These are phyloP conservation scores for Cucurbita maxima DNA, from an alignment of 306 rosid species.

Conservation along the genomic window DNA sequence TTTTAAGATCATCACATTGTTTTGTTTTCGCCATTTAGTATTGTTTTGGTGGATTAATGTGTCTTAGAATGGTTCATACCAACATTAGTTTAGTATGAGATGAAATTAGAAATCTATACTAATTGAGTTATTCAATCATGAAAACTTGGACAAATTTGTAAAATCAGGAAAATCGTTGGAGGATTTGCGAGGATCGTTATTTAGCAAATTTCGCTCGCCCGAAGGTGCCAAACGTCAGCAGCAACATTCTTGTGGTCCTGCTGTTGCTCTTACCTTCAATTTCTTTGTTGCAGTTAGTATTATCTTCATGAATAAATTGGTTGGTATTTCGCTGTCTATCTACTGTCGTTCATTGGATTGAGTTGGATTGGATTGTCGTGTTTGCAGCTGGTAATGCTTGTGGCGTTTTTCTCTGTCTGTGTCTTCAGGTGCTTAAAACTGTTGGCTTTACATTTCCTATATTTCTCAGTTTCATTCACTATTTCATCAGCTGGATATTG, in stretches of 20 bases:
- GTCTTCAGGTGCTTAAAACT: constrained; percentile 62
- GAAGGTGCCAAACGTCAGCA: constrained; percentile 64
- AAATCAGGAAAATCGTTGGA: constrained; percentile 54
- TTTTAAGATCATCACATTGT: background rate
- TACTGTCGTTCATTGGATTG: background rate
- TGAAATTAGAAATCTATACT: background rate
- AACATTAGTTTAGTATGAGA: too few relatives aligned
- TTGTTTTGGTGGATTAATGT: background rate
- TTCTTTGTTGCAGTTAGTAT: constrained; percentile 68
- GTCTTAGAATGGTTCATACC: background rate
- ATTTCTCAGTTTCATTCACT: constrained; percentile 65
- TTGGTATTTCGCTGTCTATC: constrained; percentile 20
- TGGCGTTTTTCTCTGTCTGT: background rate
- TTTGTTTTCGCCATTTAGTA: background rate
- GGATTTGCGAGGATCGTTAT: constrained; percentile 44
- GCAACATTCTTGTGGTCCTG: constrained; percentile 58
- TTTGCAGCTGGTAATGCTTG: constrained; percentile 11
- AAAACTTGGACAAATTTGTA: background rate
- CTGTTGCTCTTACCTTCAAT: constrained; percentile 61
- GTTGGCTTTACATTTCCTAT: constrained; percentile 63
- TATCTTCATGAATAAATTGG: constrained; percentile 80
- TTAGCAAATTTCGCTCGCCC: constrained; percentile 41
- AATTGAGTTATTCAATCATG: background rate
- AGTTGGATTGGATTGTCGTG: constrained; percentile 1
- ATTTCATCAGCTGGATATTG: constrained; percentile 64